Evolutionary conservation across 2,329 filamentous ascomycete species (phyloP).

Genomic region (Penicillium palitans): DNA sequence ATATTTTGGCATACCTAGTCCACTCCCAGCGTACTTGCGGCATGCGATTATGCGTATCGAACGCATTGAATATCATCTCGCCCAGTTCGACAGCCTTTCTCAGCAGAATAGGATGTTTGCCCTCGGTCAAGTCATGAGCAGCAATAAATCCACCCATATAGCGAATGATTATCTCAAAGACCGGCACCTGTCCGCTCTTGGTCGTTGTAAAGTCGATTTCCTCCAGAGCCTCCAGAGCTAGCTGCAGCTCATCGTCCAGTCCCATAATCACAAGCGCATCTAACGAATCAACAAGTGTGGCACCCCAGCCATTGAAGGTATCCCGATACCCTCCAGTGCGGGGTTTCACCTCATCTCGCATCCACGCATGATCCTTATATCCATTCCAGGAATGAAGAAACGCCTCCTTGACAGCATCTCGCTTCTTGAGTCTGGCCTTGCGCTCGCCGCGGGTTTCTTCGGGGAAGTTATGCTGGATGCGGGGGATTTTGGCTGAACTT

Average conservation of each 20-base stretch:
- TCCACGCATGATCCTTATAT: constrained; percentile 78
- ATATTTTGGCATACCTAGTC: constrained; percentile 55
- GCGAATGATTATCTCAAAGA: constrained; percentile 90
- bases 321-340: constrained; percentile 68
- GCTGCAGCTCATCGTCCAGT: constrained; percentile 73
- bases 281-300: constrained; percentile 77
- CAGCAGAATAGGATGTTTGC: constrained; percentile 67
- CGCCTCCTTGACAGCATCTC: constrained; percentile 68
- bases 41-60: constrained; percentile 94
- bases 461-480: constrained; percentile 72
- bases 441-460: constrained; percentile 61
- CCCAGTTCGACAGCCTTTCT: constrained; percentile 79
- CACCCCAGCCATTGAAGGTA: constrained; percentile 88
- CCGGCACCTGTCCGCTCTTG: constrained; percentile 67
- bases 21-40: constrained; percentile 78
- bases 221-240: constrained; percentile 68
- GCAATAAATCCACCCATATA: constrained; percentile 84
- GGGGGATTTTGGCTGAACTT: constrained; percentile 68
- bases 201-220: constrained; percentile 82
- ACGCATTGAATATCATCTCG: constrained; percentile 76
- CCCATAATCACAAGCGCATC: constrained; percentile 87
- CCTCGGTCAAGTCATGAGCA: constrained; percentile 83
- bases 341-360: constrained; percentile 82
- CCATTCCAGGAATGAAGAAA: constrained; percentile 78
- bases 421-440: constrained; percentile 63